A percentile compares a stretch with the other conserved stretches of the same genome.
These are phyloP conservation scores for Flaveria linearis DNA, from an alignment of 129 eudicot species.

Conservation along the genomic window DNA sequence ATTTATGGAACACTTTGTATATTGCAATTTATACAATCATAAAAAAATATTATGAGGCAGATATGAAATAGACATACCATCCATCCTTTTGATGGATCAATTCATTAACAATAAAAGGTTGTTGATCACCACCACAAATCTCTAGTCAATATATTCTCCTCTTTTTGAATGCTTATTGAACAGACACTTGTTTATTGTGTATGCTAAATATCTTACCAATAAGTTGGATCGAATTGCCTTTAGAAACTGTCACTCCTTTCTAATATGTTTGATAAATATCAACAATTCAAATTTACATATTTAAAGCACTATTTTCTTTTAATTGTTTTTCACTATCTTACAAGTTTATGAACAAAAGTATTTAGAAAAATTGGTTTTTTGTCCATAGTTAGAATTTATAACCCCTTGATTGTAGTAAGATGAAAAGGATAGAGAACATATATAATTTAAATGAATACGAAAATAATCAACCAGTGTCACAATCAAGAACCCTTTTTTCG, in stretches of 20 bases:
- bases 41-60: background rate
- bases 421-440: background rate
- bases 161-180: slow-evolving; percentile 35
- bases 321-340: background rate
- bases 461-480: background rate
- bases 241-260: background rate
- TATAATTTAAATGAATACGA: background rate
- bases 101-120: slow-evolving; percentile 22
- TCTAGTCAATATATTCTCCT: slow-evolving; percentile 19
- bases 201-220: slow-evolving; percentile 26
- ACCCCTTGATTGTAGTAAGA: background rate
- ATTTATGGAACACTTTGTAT: background rate
- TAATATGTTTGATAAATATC: background rate
- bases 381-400: background rate
- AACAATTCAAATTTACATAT: background rate
- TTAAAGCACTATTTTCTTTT: background rate
- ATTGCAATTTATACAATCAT: background rate
- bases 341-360: background rate
- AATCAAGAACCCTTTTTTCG: background rate
- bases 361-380: background rate
- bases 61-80: slow-evolving; percentile 24
- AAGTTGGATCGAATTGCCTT: slow-evolving; percentile 1
- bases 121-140: slow-evolving; percentile 34
- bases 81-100: slow-evolving; percentile 8
- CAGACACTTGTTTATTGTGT: slow-evolving; percentile 25